These are phyloP conservation scores for Balamuthia mandrillaris DNA, from an alignment of 208 protist genomes.

Conservation along the genomic window DNA sequence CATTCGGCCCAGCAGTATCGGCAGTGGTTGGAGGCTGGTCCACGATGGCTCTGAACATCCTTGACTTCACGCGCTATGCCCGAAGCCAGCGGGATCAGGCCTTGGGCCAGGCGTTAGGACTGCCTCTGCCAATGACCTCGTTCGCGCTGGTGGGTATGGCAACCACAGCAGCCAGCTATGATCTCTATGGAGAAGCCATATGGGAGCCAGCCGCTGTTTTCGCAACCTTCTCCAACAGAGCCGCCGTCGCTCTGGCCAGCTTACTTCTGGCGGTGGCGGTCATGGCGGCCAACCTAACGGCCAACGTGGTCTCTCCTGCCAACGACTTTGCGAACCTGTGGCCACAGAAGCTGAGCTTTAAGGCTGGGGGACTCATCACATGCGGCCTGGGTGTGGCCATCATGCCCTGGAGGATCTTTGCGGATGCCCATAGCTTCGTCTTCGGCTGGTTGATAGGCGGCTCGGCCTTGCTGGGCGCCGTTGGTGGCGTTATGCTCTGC, in stretches of 20 bases:
- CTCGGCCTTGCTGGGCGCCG: conserved; percentile 1
- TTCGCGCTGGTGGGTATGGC: conserved; percentile 18
- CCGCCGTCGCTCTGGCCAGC: neutral
- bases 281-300: conserved; percentile 6
- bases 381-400: neutral
- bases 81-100: neutral
- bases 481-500: neutral
- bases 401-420: conserved; percentile 19
- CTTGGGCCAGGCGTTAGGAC: neutral
- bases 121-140: neutral
- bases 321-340: conserved; percentile 28
- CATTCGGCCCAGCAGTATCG: neutral
- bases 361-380: conserved; percentile 6
- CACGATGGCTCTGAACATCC: conserved; percentile 1
- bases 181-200: neutral
- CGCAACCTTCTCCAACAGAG: neutral
- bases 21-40: conserved; percentile 8
- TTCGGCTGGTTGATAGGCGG: conserved; percentile 22
- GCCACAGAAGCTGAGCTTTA: neutral
- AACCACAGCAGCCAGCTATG: neutral
- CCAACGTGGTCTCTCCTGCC: conserved; percentile 14
- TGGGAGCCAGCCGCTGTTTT: conserved; percentile 16
- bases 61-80: neutral
- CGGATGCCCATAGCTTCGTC: conserved; percentile 13
- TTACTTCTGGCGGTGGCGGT: neutral